These are phyloP conservation scores for Plasmodium cynomolgi DNA, from an alignment of 169 alveolate species.

Conservation along the genomic window DNA sequence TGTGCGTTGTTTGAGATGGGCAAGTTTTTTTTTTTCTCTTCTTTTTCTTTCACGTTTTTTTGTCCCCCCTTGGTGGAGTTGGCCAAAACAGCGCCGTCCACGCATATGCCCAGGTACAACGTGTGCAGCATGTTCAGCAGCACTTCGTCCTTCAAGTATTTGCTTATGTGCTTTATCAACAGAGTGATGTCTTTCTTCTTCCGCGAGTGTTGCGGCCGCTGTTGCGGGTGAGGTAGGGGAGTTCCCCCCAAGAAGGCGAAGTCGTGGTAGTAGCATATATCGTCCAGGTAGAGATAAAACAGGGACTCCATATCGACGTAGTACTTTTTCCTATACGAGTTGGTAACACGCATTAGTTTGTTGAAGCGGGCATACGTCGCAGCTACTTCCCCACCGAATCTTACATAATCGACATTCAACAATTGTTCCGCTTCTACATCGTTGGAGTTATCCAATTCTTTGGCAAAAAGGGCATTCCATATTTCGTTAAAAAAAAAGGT, in stretches of 20 bases:
- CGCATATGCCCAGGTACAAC: slow-evolving; percentile 27
- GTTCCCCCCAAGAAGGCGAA: not conserved
- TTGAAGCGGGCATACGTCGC: slow-evolving; percentile 29
- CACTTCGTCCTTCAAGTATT: slow-evolving; percentile 42
- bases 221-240: not conserved
- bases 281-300: slow-evolving; percentile 47
- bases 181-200: slow-evolving; percentile 30
- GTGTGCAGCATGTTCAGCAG: slow-evolving; percentile 14
- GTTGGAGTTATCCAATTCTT: not conserved
- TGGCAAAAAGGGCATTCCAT: slow-evolving; percentile 40
- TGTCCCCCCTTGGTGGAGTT: not conserved
- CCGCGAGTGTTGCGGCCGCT: not conserved
- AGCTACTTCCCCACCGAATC: not conserved
- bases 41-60: not conserved
- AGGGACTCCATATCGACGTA: slow-evolving; percentile 46
- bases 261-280: slow-evolving; percentile 68
- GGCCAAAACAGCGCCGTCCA: not conserved
- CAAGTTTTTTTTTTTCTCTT: not conserved
- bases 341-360: not conserved
- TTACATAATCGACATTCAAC: not conserved
- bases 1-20: not conserved
- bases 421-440: not conserved
- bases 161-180: slow-evolving; percentile 38
- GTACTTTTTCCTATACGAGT: slow-evolving; percentile 26
- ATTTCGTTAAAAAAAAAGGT: slow-evolving; percentile 62